Base-by-base conservation (phyloP, 106 monocot genomes). In the Narthecium ossifragum region DNA sequence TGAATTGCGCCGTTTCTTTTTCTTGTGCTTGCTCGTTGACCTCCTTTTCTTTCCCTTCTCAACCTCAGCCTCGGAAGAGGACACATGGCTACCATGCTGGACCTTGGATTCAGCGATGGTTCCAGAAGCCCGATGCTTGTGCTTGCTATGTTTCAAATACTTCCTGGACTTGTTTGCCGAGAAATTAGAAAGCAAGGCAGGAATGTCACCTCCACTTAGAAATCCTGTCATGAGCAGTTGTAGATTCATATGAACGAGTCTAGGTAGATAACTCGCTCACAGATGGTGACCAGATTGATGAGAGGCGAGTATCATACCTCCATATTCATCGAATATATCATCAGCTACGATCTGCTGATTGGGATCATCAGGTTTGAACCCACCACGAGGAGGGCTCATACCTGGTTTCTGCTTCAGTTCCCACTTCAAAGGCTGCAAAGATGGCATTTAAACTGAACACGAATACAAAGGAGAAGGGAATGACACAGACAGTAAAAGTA, bases 301-400 rank as follows among this genome's bases (percentile, higher is more conserved):
- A 2, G 10, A 43, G 18, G 18, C 43, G 18, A 0, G 10, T 17
- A 3, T 18, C 9, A 46, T 76, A 90, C 94, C 94, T 86, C 94
- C 94, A 76, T 94, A 90, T 81, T 94, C 94, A 83, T 94, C 94
- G 70, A 94, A 94, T 47, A 94, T 90, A 26, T 94, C 94, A 9
- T 93, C 92, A 24, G 94, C 82, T 27, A 94, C 80, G 58, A 94
- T 94, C 72, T 94, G 94, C 57, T 94, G 94, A 54, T 90, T 94
- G n/a, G 94, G 90, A 64, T 94, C 94, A 78, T 94, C 94, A 32
- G 75, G 83, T 51, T 46, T 33, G 66, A 86, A 94, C 13, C 94
- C 94, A 38, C 94, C 94, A 34, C 80, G 79, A 41, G 94, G 94
- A 63, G 94, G 90, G 60, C 94, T 94, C 71, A 94, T 66, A 17